These are phyloP conservation scores for Corylus heterophylla DNA, from an alignment of 306 rosid genomes.

Conservation along the genomic window DNA sequence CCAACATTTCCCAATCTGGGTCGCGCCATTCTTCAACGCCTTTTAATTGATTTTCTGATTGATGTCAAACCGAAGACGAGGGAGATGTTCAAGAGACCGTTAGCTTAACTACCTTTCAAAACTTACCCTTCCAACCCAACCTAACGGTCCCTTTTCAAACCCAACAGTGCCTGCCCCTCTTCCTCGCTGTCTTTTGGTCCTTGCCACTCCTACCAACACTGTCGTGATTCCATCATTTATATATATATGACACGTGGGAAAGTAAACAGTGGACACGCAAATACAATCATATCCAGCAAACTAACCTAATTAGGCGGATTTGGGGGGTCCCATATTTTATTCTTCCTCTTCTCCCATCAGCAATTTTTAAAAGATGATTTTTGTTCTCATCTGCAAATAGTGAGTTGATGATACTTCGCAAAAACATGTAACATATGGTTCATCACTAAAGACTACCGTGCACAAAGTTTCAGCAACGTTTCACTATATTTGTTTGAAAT, in stretches of 20 bases:
- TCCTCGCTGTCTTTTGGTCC: constrained; percentile 7
- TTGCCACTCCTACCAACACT: too few relatives aligned
- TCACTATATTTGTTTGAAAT: too few relatives aligned
- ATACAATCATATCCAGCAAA: neutral
- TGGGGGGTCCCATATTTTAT: neutral
- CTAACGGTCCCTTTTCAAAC: constrained; percentile 38
- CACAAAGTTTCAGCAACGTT: too few relatives aligned
- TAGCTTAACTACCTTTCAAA: constrained; percentile 49
- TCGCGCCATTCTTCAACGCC: constrained; percentile 24
- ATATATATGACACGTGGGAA: too few relatives aligned
- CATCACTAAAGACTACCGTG: too few relatives aligned
- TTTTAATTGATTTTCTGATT: neutral
- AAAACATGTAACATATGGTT: too few relatives aligned
- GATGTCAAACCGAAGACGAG: neutral
- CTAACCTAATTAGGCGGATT: neutral
- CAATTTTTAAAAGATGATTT: neutral
- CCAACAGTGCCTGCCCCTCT: neutral
- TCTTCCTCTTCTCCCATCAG: neutral
- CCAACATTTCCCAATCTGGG: constrained; percentile 17
- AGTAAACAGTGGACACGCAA: neutral
- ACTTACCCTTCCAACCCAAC: constrained; percentile 45
- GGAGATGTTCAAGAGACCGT: constrained; percentile 25
- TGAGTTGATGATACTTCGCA: neutral
- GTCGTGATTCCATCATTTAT: neutral
- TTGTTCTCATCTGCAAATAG: neutral